Evolutionary conservation across 371 early-diverging fungal species (phyloP).

Genomic region (Fennellomyces sp.): DNA sequence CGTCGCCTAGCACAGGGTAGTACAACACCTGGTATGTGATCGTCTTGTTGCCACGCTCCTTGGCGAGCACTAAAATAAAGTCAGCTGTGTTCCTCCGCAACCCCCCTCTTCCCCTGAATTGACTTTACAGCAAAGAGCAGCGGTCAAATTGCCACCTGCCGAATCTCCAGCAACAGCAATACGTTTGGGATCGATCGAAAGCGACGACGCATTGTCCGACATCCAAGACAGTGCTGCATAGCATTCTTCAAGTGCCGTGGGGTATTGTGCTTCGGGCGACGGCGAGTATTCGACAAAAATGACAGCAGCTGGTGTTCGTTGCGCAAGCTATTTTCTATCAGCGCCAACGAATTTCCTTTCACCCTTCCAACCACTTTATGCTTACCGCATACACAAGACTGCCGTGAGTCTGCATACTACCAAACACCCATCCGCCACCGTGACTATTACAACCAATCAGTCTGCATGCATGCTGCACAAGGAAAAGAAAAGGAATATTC

Average conservation of each 20-base stretch:
- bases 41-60: conserved; percentile 2
- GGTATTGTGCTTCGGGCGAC: conserved; percentile 28
- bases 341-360: background rate
- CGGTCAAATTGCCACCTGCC: conserved; percentile 39
- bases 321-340: conserved; percentile 4
- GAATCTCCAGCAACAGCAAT: conserved; percentile 37
- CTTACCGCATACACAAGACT: conserved; percentile 4
- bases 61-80: conserved; percentile 10
- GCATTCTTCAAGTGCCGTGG: conserved; percentile 32
- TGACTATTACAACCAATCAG: background rate
- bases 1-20: conserved; percentile 10
- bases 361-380: background rate
- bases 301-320: conserved; percentile 13
- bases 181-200: conserved; percentile 21
- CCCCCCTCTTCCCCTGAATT: background rate
- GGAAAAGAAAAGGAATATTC: background rate
- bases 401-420: conserved; percentile 9
- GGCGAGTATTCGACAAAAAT: conserved; percentile 27
- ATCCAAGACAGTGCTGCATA: conserved; percentile 33
- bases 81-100: background rate
- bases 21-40: conserved; percentile 10
- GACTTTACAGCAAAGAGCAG: conserved; percentile 25
- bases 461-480: too few species aligned
- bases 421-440: conserved; percentile 20
- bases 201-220: conserved; percentile 11